phyloP scores from a whole-genome alignment of 2,329 filamentous ascomycete genomes.

The Pseudogymnoascus sp. region DNA sequence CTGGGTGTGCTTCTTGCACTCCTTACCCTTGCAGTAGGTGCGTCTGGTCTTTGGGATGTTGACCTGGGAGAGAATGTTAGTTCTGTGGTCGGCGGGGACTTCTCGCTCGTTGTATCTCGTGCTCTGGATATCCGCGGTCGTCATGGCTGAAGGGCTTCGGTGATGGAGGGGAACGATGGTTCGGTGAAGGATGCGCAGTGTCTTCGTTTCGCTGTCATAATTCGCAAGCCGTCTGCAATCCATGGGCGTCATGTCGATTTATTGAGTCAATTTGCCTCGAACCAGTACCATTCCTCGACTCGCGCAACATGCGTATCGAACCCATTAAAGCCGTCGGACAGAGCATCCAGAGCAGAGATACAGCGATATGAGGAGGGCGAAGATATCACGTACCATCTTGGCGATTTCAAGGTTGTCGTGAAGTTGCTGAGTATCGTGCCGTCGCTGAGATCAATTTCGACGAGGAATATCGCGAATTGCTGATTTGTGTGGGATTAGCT shows the following conservation, averaged over 20 bases:
- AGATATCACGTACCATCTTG: constrained; percentile 22
- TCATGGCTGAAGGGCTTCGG: neutral
- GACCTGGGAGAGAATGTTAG: constrained; percentile 44
- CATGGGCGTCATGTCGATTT: neutral
- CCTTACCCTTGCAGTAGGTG: constrained; percentile 96
- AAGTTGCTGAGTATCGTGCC: constrained; percentile 8
- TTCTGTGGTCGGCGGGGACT: constrained; percentile 2
- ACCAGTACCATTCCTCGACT: neutral
- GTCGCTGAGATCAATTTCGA: constrained; percentile 11
- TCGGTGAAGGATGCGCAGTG: neutral
- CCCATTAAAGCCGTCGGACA: constrained; percentile 5
- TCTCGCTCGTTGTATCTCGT: constrained; percentile 8
- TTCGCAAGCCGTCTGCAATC: neutral
- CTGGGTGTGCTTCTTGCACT: constrained; percentile 85
- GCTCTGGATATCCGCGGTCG: neutral
- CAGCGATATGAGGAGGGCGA: constrained; percentile 5
- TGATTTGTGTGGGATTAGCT: constrained; percentile 12
- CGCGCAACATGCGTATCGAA: constrained; percentile 4
- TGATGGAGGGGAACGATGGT: neutral
- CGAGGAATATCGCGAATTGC: constrained; percentile 12
- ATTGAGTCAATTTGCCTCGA: constrained; percentile 4
- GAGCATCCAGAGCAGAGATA: constrained; percentile 9
- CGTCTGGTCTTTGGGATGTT: constrained; percentile 97
- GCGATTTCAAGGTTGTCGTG: constrained; percentile 19
- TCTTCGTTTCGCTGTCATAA: neutral